Evolutionary conservation across 768 basidiomycete genomes (phyloP).

Genomic region (Leucosporidium yakuticum): DNA sequence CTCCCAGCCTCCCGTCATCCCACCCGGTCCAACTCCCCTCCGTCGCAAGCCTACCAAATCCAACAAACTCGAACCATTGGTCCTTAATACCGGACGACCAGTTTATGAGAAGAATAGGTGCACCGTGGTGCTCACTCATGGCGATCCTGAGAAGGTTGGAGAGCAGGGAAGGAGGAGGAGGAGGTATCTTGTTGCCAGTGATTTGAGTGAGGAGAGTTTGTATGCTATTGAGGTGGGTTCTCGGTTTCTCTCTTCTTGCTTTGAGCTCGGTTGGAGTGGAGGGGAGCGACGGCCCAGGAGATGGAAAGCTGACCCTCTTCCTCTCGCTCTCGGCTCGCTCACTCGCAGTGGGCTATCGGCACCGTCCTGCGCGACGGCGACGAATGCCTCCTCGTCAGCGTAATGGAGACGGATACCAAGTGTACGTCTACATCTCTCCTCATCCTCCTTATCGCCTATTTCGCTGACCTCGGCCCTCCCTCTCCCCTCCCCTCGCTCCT

Average conservation of each 20-base stretch:
- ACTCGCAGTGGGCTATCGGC: conserved; percentile 53
- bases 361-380: conserved; percentile 93
- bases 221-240: conserved; percentile 89
- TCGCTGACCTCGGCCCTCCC: background rate
- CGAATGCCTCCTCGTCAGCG: conserved; percentile 75
- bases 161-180: conserved; percentile 54
- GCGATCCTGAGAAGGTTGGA: conserved; percentile 30
- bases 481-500: background rate
- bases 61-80: background rate
- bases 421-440: conserved; percentile 48
- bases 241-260: conserved; percentile 8
- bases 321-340: too few species aligned
- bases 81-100: conserved; percentile 50
- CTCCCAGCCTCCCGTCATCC: background rate
- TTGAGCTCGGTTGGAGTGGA: conserved; percentile 11
- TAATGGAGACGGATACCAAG: conserved; percentile 87
- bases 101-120: conserved; percentile 85
- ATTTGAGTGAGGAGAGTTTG: conserved; percentile 85
- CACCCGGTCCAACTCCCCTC: background rate
- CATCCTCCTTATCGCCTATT: too few species aligned
- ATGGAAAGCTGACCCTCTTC: too few species aligned
- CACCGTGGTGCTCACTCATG: conserved; percentile 81
- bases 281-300: too few species aligned
- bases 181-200: conserved; percentile 82
- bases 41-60: conserved; percentile 23